These are phyloP conservation scores for Allium sativum DNA, from an alignment of 106 monocot species.

Conservation along the genomic window DNA sequence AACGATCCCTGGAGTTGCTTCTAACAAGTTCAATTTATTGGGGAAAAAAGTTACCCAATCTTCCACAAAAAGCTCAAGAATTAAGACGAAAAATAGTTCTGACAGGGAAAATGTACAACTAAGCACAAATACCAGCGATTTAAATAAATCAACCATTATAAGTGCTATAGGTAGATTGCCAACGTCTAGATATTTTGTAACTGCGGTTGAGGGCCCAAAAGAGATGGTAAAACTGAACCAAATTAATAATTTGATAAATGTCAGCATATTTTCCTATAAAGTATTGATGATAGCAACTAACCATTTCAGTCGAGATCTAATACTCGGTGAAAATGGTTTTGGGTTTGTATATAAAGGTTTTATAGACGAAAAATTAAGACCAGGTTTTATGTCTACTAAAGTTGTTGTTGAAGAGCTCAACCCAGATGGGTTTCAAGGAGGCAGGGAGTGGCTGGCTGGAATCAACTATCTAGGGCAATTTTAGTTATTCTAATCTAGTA, in stretches of 20 bases:
- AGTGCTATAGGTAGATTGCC: no score
- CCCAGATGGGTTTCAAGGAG: slow-evolving; percentile 51
- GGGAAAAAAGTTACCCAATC: no score
- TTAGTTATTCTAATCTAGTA: slow-evolving; percentile 20
- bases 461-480: slow-evolving; percentile 27
- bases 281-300: slow-evolving; percentile 42
- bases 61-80: no score
- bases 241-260: slow-evolving; percentile 18
- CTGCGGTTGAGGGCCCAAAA: slow-evolving; percentile 13
- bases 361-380: slow-evolving; percentile 38
- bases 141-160: no score
- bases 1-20: no score
- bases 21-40: no score
- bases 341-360: slow-evolving; percentile 55
- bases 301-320: slow-evolving; percentile 37
- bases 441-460: slow-evolving; percentile 58
- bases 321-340: slow-evolving; percentile 59
- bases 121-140: no score
- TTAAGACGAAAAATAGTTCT: no score
- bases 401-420: slow-evolving; percentile 65
- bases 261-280: slow-evolving; percentile 37
- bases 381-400: slow-evolving; percentile 29
- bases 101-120: no score
- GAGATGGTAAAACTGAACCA: slow-evolving; percentile 34
- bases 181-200: not conserved